A percentile compares a stretch with the other conserved stretches of the same genome.
Conservation (phyloP, 1,284 basidiomycete genomes). For the Erythrobasidium hasegawianum region DNA sequence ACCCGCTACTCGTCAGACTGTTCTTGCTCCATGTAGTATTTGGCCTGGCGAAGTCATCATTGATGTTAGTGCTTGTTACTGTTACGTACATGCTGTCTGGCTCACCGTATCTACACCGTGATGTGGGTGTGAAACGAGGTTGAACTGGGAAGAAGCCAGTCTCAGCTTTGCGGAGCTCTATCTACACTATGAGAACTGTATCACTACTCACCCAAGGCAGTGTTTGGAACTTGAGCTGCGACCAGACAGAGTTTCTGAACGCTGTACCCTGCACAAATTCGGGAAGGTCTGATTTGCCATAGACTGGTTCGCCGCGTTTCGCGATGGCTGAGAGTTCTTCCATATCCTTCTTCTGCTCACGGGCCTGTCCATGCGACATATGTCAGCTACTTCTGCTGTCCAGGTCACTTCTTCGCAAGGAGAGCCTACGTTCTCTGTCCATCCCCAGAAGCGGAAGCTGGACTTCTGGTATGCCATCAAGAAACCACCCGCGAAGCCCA, state of each 20-base stretch:
- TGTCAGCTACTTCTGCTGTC: neutral
- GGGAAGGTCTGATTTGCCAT: constrained; percentile 76
- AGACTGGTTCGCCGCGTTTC: constrained; percentile 70
- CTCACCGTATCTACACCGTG: constrained; percentile 70
- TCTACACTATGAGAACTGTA: neutral
- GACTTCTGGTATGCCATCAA: constrained; percentile 88
- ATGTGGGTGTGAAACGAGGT: constrained; percentile 75
- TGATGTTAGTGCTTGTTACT: too few species aligned
- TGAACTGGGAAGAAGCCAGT: constrained; percentile 63
- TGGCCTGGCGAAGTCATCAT: neutral
- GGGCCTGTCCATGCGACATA: constrained; percentile 44
- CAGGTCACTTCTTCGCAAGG: neutral
- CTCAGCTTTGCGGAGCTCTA: constrained; percentile 26
- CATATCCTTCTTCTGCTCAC: constrained; percentile 70
- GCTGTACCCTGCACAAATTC: constrained; percentile 85
- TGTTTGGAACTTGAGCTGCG: constrained; percentile 69
- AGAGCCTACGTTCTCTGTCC: constrained; percentile 73
- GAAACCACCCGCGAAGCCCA: constrained; percentile 81
- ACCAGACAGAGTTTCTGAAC: constrained; percentile 84
- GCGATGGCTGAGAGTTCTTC: constrained; percentile 69
- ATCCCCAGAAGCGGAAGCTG: constrained; percentile 91
- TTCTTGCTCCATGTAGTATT: constrained; percentile 27
- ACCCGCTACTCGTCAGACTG: neutral
- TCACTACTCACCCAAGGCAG: constrained; percentile 55
- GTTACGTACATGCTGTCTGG: constrained; percentile 51